Conservation (phyloP, 352 stramenopile species). For the Phytophthora idaei region DNA sequence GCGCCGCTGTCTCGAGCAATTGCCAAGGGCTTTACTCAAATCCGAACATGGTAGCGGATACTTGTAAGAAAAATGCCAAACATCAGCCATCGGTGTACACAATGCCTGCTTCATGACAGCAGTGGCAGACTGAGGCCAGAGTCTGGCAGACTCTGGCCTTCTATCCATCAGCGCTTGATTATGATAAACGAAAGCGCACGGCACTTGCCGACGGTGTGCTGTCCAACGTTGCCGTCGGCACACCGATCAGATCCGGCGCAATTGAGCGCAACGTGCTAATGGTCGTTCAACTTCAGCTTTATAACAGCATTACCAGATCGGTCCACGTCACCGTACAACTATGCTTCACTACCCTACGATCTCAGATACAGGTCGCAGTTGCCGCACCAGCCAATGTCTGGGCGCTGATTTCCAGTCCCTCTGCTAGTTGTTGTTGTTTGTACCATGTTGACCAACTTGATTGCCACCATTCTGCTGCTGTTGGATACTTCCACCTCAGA, state of each 20-base stretch:
- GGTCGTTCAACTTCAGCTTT: conserved; percentile 33
- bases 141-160: background rate
- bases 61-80: conserved; percentile 30
- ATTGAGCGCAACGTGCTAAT: conserved; percentile 9
- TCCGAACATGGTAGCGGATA: conserved; percentile 15
- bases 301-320: conserved; percentile 31
- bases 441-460: background rate
- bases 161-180: background rate
- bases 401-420: conserved; percentile 5
- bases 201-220: background rate
- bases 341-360: conserved; percentile 23
- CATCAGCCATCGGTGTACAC: conserved; percentile 28
- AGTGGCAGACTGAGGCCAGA: conserved; percentile 6
- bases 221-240: background rate
- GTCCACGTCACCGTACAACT: conserved; percentile 27
- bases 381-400: conserved; percentile 3
- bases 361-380: conserved; percentile 15
- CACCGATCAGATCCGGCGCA: conserved; percentile 23
- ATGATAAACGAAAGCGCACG: conserved; percentile 5
- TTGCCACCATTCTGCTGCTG: conserved; percentile 4
- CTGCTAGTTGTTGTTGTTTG: background rate
- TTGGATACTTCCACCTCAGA: conserved; percentile 9
- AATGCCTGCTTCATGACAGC: conserved; percentile 4
- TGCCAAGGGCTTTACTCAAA: background rate
- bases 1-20: background rate